phyloP scores from a whole-genome alignment of 2,329 filamentous ascomycete species.

The Clonostachys sp. region DNA sequence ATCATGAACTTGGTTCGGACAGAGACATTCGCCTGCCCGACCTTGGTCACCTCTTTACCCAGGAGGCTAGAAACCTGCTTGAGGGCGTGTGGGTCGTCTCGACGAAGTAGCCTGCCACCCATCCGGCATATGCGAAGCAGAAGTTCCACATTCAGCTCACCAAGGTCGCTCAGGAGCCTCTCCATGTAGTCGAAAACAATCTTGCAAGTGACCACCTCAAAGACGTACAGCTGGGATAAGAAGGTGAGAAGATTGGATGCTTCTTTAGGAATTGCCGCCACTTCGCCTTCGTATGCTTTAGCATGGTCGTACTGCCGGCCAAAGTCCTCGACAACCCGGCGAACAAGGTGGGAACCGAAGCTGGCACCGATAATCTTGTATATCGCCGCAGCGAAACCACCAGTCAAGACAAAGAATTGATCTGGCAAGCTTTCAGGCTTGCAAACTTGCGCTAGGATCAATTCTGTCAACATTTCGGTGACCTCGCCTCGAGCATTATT shows the following conservation, averaged over 20 bases:
- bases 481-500: constrained; percentile 84
- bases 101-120: constrained; percentile 76
- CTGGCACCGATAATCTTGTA: constrained; percentile 86
- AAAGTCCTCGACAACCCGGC: constrained; percentile 73
- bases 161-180: constrained; percentile 68
- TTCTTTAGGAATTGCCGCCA: constrained; percentile 23
- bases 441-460: constrained; percentile 74
- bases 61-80: constrained; percentile 85
- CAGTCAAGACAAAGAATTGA: constrained; percentile 85
- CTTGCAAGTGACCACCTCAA: constrained; percentile 78
- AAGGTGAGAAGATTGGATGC: constrained; percentile 74
- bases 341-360: constrained; percentile 82
- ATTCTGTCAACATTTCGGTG: constrained; percentile 72
- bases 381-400: constrained; percentile 81
- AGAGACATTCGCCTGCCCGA: constrained; percentile 67
- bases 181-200: constrained; percentile 91
- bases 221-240: constrained; percentile 84
- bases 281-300: constrained; percentile 32
- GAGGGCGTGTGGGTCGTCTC: constrained; percentile 82
- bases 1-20: constrained; percentile 97
- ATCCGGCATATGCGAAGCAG: constrained; percentile 79
- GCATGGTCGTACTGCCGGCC: constrained; percentile 55
- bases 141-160: constrained; percentile 84
- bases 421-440: constrained; percentile 77
- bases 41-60: constrained; percentile 64